Conservation (phyloP, 768 basidiomycete species). For the Tylopilus balloui region DNA sequence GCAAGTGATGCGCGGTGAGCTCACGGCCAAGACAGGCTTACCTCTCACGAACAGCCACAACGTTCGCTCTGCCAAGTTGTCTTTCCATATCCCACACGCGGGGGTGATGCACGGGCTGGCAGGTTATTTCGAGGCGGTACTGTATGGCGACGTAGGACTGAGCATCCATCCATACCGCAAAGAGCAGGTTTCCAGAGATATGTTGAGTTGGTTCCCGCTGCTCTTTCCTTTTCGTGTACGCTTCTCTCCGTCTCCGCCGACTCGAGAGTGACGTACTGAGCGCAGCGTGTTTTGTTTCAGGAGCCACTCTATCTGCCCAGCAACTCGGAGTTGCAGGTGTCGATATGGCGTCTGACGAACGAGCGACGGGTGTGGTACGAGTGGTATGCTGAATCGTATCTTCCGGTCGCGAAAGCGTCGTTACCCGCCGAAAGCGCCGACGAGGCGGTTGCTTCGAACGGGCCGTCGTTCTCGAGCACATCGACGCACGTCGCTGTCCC, state of each 20-base stretch:
- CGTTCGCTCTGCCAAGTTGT: slow-evolving; percentile 76
- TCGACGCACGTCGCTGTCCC: slow-evolving; percentile 35
- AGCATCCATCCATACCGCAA: slow-evolving; percentile 92
- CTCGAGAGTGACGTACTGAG: neutral
- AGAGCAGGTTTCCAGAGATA: slow-evolving; percentile 84
- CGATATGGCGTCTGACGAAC: slow-evolving; percentile 91
- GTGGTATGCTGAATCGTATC: slow-evolving; percentile 94
- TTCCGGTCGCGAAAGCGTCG: slow-evolving; percentile 51
- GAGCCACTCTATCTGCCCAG: slow-evolving; percentile 92
- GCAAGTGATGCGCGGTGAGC: neutral
- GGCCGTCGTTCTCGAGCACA: slow-evolving; percentile 26
- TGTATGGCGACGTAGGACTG: slow-evolving; percentile 86
- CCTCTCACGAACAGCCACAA: slow-evolving; percentile 97
- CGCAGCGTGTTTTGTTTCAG: slow-evolving; percentile 35
- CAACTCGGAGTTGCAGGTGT: slow-evolving; percentile 87
- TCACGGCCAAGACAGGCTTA: slow-evolving; percentile 50
- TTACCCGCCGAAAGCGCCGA: slow-evolving; percentile 16
- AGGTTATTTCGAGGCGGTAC: slow-evolving; percentile 93
- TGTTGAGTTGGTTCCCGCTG: slow-evolving; percentile 99
- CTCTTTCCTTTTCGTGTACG: slow-evolving; percentile 91
- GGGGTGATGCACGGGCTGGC: slow-evolving; percentile 92
- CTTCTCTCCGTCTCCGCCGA: slow-evolving; percentile 6
- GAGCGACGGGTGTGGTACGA: slow-evolving; percentile 95
- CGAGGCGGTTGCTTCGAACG: slow-evolving; percentile 15
- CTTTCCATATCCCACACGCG: slow-evolving; percentile 92